Conservation (phyloP, 176 grass and related monocot species). For the sorghum (Sorghum bicolor) region DNA sequence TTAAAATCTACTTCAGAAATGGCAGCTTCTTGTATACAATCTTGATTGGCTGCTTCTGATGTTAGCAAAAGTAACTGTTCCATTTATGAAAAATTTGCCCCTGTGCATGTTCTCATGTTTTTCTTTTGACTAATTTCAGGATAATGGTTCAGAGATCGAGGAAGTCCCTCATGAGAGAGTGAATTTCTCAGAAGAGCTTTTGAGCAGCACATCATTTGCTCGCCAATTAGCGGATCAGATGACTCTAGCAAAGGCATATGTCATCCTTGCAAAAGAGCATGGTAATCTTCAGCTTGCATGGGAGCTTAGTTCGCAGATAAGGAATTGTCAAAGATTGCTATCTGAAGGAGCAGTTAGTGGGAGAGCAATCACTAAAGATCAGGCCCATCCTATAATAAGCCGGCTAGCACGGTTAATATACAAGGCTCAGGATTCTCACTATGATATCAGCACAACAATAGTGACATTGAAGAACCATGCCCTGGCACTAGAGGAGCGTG, state of each 20-base stretch:
- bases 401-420: conserved; percentile 79
- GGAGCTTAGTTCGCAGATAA: conserved; percentile 96
- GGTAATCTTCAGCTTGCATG: conserved; percentile 85
- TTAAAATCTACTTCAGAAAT: background rate
- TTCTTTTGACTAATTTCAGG: conserved; percentile 48
- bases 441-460: conserved; percentile 92
- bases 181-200: conserved; percentile 91
- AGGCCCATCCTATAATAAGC: conserved; percentile 79
- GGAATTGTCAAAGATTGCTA: conserved; percentile 78
- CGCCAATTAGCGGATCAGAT: conserved; percentile 92
- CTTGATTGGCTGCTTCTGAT: conserved; percentile 21
- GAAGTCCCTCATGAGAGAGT: conserved; percentile 48
- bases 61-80: background rate
- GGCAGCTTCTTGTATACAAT: background rate
- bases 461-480: conserved; percentile 81
- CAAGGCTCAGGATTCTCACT: conserved; percentile 95
- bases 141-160: conserved; percentile 44
- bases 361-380: conserved; percentile 61
- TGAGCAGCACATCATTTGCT: conserved; percentile 91
- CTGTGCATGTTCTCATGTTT: conserved; percentile 21
- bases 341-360: conserved; percentile 84
- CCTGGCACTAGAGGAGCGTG: conserved; percentile 81
- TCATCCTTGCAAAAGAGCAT: conserved; percentile 93
- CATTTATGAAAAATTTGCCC: conserved; percentile 3
- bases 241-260: conserved; percentile 95